Percentiles rank a stretch among this genome's conserved stretches.
Conservation (phyloP, 2,329 filamentous ascomycete species). For the Colletotrichum theobromicola region DNA sequence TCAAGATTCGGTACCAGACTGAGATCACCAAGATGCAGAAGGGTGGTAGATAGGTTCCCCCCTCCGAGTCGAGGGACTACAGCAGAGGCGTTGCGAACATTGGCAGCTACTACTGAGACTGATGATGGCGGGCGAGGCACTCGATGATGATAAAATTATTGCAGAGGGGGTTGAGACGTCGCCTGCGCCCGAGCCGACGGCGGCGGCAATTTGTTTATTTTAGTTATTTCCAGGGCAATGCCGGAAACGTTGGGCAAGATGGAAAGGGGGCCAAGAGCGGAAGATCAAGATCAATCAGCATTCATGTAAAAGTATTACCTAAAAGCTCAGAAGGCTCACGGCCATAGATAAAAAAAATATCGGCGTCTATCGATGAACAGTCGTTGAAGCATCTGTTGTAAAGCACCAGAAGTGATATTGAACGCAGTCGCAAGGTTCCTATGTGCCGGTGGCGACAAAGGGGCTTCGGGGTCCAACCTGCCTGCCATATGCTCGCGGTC, state of each 20-base stretch:
- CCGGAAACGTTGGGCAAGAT: background rate
- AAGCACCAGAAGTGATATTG: background rate
- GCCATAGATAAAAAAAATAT: background rate
- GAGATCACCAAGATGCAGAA: constrained; percentile 67
- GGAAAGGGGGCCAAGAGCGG: background rate
- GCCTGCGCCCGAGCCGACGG: background rate
- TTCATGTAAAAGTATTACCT: background rate
- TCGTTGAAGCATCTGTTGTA: background rate
- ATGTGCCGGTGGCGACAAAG: background rate
- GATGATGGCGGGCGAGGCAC: background rate
- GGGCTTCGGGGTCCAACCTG: background rate
- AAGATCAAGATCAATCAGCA: background rate
- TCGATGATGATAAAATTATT: background rate
- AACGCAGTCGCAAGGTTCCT: background rate
- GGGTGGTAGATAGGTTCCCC: constrained; percentile 20
- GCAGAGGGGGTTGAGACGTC: background rate
- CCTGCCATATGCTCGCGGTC: background rate
- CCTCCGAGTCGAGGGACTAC: background rate
- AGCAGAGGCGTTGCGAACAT: background rate
- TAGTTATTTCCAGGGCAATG: background rate
- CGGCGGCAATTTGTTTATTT: background rate
- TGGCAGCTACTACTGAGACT: background rate
- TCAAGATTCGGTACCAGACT: constrained; percentile 80
- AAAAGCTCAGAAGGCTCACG: background rate
- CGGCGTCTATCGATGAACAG: background rate